Base-by-base conservation (phyloP, 768 basidiomycete genomes). In the Sarcodon sp. region DNA sequence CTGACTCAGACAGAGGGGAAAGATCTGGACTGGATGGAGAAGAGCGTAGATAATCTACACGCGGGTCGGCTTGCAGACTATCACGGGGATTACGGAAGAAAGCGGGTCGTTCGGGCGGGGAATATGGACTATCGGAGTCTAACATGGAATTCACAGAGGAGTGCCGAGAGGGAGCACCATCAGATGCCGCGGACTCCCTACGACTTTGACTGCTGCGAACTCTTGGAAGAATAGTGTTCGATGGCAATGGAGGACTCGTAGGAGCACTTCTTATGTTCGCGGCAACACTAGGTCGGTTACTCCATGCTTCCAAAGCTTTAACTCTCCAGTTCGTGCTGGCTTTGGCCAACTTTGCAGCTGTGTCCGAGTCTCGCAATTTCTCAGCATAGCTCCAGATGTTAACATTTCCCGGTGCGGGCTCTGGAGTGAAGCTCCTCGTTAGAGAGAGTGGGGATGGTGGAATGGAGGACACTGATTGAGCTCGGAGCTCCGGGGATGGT, bases 271-370 rank as follows among this genome's bases (percentile, higher is more conserved):
- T 27, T 27, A 27, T 27, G 21, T 27, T 27, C 35, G 48, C 46
- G 33, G 44, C 50, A 7, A 53, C 47, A 39, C 47, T 56, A 1
- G 47, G 34, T 6, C 58, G 50, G 32, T 55, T 61, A 33, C 47
- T 59, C 64, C 61, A 59, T 8, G 55, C 65, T 47, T 72, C 54
- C 41, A 80, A 55, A 12, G 80, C 78, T 53, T 70, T 80, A 15
- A 83, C 83, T 15, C 76, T 73, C 80, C 80, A 84, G 52, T 87
- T 87, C 21, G 74, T 82, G 61, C 84, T 79, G 47, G 73, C 78
- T 63, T 86, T 89, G 2, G 87, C 69, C 12, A 87, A 62, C 1
- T 75, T 69, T 10, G 87, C 86, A 35, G 78, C 69, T 1, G 84
- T 66, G 56, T 87, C 83, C 2, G 84, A 85, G 47, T 84, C 79